A percentile compares a stretch with the other conserved stretches of the same genome.
Evolutionary conservation across 306 rosid species (phyloP).

Genomic region (Glycyrrhiza uralensis): DNA sequence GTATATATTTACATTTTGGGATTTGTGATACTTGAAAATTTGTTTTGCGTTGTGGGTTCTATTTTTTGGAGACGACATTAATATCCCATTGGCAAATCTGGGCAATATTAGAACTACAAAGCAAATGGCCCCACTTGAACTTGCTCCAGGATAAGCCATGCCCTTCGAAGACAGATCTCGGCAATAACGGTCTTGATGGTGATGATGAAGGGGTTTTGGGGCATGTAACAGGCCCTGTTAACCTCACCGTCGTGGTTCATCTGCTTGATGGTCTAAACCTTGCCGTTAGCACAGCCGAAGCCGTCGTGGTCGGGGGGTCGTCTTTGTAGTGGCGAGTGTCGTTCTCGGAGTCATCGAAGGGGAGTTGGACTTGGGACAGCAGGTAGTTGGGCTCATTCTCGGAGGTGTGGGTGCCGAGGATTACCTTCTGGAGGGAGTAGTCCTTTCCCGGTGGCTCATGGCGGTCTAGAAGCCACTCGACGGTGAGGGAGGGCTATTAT

Average conservation of each 20-base stretch:
- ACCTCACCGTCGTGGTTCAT: slow-evolving; percentile 98
- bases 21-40: slow-evolving; percentile 93
- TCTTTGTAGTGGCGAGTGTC: slow-evolving; percentile 94
- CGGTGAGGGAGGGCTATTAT: slow-evolving; percentile 98
- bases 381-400: slow-evolving; percentile 96
- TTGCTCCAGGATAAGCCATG: slow-evolving; percentile 97
- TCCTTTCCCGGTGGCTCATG: slow-evolving; percentile 94
- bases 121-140: slow-evolving; percentile 85
- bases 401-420: slow-evolving; percentile 90
- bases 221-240: slow-evolving; percentile 94
- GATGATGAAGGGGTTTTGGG: slow-evolving; percentile 80
- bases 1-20: no score
- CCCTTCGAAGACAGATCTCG: slow-evolving; percentile 94
- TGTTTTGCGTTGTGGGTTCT: slow-evolving; percentile 72
- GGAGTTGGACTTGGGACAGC: slow-evolving; percentile 96
- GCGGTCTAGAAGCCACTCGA: slow-evolving; percentile 91
- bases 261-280: slow-evolving; percentile 95
- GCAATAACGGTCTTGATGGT: slow-evolving; percentile 93
- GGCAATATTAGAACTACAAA: slow-evolving; percentile 98
- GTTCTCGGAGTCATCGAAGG: slow-evolving; percentile 88
- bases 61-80: slow-evolving; percentile 71
- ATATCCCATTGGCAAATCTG: slow-evolving; percentile 99
- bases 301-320: slow-evolving; percentile 77
- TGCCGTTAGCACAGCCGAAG: slow-evolving; percentile 86
- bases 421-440: slow-evolving; percentile 88